phyloP scores from a whole-genome alignment of 176 grass and related monocot genomes.

The Eremochloa ophiuroides region DNA sequence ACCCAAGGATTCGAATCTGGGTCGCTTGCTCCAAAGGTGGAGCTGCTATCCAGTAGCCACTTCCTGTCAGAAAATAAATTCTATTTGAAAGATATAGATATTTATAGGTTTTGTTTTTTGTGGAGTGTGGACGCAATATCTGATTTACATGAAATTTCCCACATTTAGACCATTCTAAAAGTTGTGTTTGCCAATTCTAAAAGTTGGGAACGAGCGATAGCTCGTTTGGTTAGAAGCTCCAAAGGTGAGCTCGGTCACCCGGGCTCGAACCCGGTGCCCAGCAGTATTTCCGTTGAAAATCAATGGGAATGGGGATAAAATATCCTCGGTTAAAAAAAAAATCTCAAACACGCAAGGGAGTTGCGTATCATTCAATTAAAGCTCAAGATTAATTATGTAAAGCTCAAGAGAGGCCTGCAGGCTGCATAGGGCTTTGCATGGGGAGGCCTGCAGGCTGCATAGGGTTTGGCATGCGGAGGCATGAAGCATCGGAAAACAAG shows the following conservation, averaged over 20 bases:
- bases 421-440: background rate
- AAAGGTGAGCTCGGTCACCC: too few relatives aligned
- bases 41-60: background rate
- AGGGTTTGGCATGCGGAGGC: too few relatives aligned
- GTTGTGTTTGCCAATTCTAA: background rate
- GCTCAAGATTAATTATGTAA: background rate
- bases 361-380: too few relatives aligned
- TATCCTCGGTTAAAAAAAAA: too few relatives aligned
- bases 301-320: too few relatives aligned
- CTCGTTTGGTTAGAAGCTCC: too few relatives aligned
- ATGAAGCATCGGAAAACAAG: background rate
- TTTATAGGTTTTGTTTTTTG: background rate
- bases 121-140: background rate
- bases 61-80: background rate
- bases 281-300: too few relatives aligned
- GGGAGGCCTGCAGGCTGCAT: too few relatives aligned
- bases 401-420: background rate
- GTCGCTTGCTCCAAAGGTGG: background rate
- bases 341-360: too few relatives aligned
- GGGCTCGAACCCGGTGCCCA: too few relatives aligned
- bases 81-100: background rate
- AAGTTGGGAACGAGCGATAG: too few relatives aligned
- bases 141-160: background rate
- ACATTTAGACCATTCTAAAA: background rate
- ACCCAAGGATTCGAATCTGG: background rate